These are phyloP conservation scores for Gonium pectorale DNA, from an alignment of 139 green algal genomes.

Conservation along the genomic window DNA sequence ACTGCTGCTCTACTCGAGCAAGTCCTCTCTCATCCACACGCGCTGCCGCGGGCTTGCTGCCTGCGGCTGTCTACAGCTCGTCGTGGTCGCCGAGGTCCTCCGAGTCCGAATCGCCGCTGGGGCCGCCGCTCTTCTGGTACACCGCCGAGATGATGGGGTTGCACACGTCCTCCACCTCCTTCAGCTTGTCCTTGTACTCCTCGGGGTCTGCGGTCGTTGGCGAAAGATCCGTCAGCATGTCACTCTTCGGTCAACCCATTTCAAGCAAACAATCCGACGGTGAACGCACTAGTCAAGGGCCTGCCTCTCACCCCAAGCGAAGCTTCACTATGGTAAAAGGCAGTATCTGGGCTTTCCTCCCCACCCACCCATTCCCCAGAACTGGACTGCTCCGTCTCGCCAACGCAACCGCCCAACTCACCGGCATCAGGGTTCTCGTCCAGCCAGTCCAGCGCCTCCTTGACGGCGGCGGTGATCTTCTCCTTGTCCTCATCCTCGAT, in stretches of 20 bases:
- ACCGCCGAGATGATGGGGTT: slow-evolving; percentile 92
- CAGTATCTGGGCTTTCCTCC: no score
- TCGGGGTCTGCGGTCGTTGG: slow-evolving; percentile 82
- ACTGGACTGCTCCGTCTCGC: no score
- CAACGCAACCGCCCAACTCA: not conserved
- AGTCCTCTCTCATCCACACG: not conserved
- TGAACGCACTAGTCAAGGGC: no score
- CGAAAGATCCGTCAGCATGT: no score
- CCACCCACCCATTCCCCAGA: no score
- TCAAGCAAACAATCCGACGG: no score
- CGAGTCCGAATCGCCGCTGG: slow-evolving; percentile 51
- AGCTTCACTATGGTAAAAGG: no score
- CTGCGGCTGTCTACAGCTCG: slow-evolving; percentile 78
- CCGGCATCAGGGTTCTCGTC: slow-evolving; percentile 80
- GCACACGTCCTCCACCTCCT: slow-evolving; percentile 95
- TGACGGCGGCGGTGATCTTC: slow-evolving; percentile 81
- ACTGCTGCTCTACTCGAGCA: not conserved
- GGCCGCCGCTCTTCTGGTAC: slow-evolving; percentile 74
- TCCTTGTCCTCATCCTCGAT: slow-evolving; percentile 87
- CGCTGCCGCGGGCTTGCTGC: no score
- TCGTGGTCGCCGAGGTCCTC: slow-evolving; percentile 90
- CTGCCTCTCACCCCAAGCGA: no score
- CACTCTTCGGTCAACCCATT: no score
- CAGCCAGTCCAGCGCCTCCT: slow-evolving; percentile 91
- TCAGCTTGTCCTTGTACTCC: slow-evolving; percentile 97